A percentile compares a stretch with the other conserved stretches of the same genome.
Evolutionary conservation across 805 yeast genomes (phyloP).

Genomic region (Lipomyces kockii): DNA sequence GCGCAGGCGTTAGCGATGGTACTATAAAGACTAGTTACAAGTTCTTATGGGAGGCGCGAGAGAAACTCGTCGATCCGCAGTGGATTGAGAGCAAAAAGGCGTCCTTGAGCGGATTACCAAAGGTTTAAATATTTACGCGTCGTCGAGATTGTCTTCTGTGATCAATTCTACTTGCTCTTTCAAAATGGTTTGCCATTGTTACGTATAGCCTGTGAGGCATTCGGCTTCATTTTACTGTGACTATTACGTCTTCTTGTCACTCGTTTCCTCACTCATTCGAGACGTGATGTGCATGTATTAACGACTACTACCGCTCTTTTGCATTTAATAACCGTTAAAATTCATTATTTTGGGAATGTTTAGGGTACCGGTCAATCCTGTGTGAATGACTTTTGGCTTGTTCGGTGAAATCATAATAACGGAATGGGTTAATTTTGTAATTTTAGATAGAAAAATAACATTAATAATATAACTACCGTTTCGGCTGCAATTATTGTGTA

Average conservation of each 20-base stretch:
- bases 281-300: not conserved
- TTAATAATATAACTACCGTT: not conserved
- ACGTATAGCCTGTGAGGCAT: not conserved
- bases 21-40: constrained; percentile 92
- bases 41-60: constrained; percentile 73
- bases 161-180: not conserved
- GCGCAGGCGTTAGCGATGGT: constrained; percentile 95
- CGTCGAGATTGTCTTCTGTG: not conserved
- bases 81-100: constrained; percentile 74
- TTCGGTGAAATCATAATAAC: not conserved
- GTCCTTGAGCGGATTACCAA: constrained; percentile 52
- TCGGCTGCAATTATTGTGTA: no score
- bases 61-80: constrained; percentile 68
- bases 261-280: not conserved
- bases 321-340: not conserved
- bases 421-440: not conserved
- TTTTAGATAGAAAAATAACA: not conserved
- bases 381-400: not conserved
- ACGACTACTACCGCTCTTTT: not conserved
- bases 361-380: not conserved
- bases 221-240: not conserved
- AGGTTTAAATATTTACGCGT: constrained; percentile 35
- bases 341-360: not conserved
- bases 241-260: not conserved
- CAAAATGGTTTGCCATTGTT: not conserved